Conservation (phyloP, 495 filamentous ascomycete species). For the Physcia stellaris region DNA sequence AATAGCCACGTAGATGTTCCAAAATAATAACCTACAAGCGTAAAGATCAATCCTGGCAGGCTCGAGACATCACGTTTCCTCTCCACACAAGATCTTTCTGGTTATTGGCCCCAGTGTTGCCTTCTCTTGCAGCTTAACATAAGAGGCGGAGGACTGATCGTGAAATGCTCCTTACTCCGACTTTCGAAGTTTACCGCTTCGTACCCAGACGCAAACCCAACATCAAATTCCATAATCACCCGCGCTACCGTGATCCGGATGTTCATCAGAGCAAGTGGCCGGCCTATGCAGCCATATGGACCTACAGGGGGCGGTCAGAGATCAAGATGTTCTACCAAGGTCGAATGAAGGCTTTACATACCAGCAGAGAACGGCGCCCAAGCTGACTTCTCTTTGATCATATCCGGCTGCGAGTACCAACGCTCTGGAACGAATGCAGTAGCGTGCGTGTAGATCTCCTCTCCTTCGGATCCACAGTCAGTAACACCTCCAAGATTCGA, state of each 20-base stretch:
- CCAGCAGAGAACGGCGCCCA: slow-evolving; percentile 11
- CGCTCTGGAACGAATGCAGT: slow-evolving; percentile 9
- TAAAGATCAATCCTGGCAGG: too few relatives aligned
- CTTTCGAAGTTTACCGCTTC: too few relatives aligned
- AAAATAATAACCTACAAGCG: too few relatives aligned
- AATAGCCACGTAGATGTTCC: too few relatives aligned
- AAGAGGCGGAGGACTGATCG: too few relatives aligned
- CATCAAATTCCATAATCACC: slow-evolving; percentile 14
- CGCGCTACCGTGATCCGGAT: slow-evolving; percentile 14
- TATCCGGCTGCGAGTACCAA: slow-evolving; percentile 5
- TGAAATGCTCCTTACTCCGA: too few relatives aligned
- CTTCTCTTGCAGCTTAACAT: too few relatives aligned
- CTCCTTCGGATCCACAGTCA: too few relatives aligned
- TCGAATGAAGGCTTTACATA: not conserved
- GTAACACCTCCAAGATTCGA: not conserved
- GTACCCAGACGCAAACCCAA: slow-evolving; percentile 18
- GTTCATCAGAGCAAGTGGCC: slow-evolving; percentile 17
- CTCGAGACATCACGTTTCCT: too few relatives aligned
- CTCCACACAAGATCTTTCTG: too few relatives aligned
- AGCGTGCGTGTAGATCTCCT: not conserved
- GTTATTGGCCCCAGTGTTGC: too few relatives aligned
- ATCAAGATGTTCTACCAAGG: not conserved
- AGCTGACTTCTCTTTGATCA: slow-evolving; percentile 9
- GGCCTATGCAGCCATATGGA: slow-evolving; percentile 18
- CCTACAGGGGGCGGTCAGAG: slow-evolving; percentile 1